These are phyloP conservation scores for Rheum nobile DNA, from an alignment of 148 eudicot species.

Conservation along the genomic window DNA sequence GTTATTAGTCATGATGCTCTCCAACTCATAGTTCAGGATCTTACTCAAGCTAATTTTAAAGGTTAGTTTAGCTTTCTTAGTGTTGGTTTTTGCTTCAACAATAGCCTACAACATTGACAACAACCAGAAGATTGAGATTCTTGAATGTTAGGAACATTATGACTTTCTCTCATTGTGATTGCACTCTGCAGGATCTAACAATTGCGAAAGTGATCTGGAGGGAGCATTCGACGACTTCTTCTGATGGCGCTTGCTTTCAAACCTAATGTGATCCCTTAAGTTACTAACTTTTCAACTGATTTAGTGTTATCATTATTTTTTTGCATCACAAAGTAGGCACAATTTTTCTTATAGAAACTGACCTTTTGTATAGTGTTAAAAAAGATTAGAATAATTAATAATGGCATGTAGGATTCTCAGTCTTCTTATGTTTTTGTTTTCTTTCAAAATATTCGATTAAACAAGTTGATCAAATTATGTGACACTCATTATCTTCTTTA, in stretches of 20 bases:
- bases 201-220: constrained; percentile 92
- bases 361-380: constrained; percentile 2
- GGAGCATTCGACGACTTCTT: constrained; percentile 97
- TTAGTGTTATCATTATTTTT: background rate
- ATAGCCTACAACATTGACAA: too few species aligned
- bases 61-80: constrained; percentile 59
- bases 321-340: constrained; percentile 17
- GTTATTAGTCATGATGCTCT: too few species aligned
- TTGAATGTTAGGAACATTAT: too few species aligned
- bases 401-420: background rate
- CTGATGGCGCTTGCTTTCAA: constrained; percentile 57
- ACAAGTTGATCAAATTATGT: too few species aligned
- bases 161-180: constrained; percentile 55
- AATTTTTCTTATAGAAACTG: constrained; percentile 13
- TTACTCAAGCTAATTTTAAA: constrained; percentile 61
- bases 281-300: constrained; percentile 9
- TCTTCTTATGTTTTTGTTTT: background rate
- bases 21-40: too few species aligned
- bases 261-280: constrained; percentile 21
- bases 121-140: too few species aligned
- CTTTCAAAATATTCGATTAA: too few species aligned
- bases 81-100: constrained; percentile 14
- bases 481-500: too few species aligned
- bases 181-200: constrained; percentile 83
- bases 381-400: background rate